Conservation (phyloP, 2,329 filamentous ascomycete genomes). For the Aspergillus ruber region DNA sequence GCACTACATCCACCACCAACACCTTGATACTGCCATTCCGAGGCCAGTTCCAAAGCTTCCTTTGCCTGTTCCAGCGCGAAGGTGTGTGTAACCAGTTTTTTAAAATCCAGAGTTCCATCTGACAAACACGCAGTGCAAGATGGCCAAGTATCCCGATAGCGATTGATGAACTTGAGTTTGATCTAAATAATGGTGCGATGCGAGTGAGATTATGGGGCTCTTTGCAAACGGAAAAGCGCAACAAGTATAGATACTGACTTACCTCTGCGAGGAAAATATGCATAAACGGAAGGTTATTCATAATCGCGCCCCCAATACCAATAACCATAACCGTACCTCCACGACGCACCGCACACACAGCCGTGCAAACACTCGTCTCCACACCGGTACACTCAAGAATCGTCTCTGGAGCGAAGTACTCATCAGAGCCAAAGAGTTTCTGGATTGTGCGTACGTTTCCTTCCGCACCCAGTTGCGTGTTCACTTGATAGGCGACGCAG, state of each 20-base stretch:
- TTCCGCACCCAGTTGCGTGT: constrained; percentile 39
- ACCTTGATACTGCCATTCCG: constrained; percentile 57
- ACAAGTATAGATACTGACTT: background rate
- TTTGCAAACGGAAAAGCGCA: too few species aligned
- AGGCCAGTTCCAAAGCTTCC: constrained; percentile 45
- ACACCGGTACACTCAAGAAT: constrained; percentile 62
- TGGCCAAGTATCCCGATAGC: constrained; percentile 65
- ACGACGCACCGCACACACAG: constrained; percentile 51
- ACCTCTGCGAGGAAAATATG: constrained; percentile 55
- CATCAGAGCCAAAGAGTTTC: constrained; percentile 46
- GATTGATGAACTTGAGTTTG: constrained; percentile 63
- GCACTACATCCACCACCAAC: constrained; percentile 51
- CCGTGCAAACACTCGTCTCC: constrained; percentile 57
- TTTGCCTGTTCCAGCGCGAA: constrained; percentile 57
- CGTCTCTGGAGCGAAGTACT: constrained; percentile 53
- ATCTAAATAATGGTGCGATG: constrained; percentile 41
- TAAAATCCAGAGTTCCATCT: constrained; percentile 55
- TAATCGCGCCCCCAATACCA: constrained; percentile 55
- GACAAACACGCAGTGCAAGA: constrained; percentile 49
- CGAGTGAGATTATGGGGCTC: too few species aligned
- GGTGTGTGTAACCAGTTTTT: constrained; percentile 56
- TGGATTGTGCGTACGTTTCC: constrained; percentile 49
- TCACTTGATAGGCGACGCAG: constrained; percentile 51
- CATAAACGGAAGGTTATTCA: constrained; percentile 64
- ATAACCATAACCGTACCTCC: constrained; percentile 59